Percentiles rank a stretch among this genome's conserved stretches.
phyloP scores from a whole-genome alignment of 306 rosid species.

The Cucurbita pepo region DNA sequence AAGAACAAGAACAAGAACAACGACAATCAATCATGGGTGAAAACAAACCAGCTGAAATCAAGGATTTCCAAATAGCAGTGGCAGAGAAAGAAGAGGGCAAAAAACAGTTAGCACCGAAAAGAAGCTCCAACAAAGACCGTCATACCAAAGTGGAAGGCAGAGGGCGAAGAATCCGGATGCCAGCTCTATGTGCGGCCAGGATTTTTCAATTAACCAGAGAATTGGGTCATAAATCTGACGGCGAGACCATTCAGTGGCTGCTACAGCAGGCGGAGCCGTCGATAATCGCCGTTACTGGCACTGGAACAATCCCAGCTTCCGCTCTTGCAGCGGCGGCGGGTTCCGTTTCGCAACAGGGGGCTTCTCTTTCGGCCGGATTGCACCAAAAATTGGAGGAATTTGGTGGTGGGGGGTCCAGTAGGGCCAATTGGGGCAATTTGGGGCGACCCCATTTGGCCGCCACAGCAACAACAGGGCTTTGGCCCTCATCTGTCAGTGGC shows the following conservation, averaged over 20 bases:
- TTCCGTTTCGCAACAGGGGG: conserved; percentile 46
- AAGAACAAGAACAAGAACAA: neutral
- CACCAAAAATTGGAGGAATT: conserved; percentile 55
- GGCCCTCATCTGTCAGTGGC: conserved; percentile 61
- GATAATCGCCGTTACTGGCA: conserved; percentile 74
- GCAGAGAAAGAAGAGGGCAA: conserved; percentile 52
- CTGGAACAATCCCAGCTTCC: conserved; percentile 86
- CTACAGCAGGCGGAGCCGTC: conserved; percentile 88
- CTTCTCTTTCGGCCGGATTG: conserved; percentile 53
- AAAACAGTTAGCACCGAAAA: conserved; percentile 74
- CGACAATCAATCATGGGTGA: conserved; percentile 37
- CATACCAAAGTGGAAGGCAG: conserved; percentile 96
- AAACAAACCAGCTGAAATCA: conserved; percentile 48
- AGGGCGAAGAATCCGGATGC: conserved; percentile 94
- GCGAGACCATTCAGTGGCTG: conserved; percentile 97
- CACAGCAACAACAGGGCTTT: conserved; percentile 45
- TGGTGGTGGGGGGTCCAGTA: conserved; percentile 49
- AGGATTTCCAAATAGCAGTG: conserved; percentile 59
- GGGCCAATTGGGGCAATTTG: conserved; percentile 67
- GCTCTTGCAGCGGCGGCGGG: conserved; percentile 58
- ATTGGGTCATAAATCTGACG: conserved; percentile 95
- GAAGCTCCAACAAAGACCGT: conserved; percentile 82
- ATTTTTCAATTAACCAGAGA: conserved; percentile 86
- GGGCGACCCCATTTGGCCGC: conserved; percentile 73
- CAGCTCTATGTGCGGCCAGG: conserved; percentile 86